These are phyloP conservation scores for Saccharomycopsis phalli DNA, from an alignment of 1,139 yeast species.

Conservation along the genomic window DNA sequence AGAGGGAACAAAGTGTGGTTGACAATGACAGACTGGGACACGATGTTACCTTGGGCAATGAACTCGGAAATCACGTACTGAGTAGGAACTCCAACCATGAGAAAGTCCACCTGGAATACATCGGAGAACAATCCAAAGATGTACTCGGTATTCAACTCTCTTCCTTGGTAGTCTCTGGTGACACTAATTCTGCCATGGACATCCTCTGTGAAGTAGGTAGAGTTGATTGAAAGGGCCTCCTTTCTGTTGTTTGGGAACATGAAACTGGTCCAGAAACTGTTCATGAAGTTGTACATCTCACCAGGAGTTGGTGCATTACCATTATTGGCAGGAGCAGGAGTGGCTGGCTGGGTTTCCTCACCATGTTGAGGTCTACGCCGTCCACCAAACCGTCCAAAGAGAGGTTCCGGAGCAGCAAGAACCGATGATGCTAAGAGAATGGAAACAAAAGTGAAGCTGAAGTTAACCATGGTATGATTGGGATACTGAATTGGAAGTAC, in stretches of 20 bases:
- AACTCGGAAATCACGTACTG: conserved; percentile 20
- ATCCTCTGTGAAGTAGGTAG: conserved; percentile 22
- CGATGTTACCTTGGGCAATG: conserved; percentile 18
- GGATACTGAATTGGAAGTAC: no score
- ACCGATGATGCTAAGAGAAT: no score
- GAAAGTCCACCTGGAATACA: conserved; percentile 12
- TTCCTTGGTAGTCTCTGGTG: conserved; percentile 23
- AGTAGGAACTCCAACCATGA: conserved; percentile 21
- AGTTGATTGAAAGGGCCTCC: conserved; percentile 20
- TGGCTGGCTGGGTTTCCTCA: no score
- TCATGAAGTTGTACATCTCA: conserved; percentile 3
- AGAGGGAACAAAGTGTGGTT: conserved; percentile 20
- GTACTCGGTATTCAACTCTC: conserved; percentile 24
- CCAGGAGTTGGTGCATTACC: neutral
- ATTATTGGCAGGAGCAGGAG: no score
- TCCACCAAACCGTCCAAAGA: no score
- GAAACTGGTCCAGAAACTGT: conserved; percentile 13
- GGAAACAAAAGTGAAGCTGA: no score
- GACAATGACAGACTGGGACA: conserved; percentile 18
- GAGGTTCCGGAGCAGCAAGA: no score
- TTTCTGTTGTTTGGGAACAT: conserved; percentile 17
- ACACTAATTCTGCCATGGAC: conserved; percentile 22
- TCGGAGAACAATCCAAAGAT: conserved; percentile 23
- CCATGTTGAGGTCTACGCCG: no score
- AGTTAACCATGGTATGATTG: no score